Base-by-base conservation (phyloP, 345 rosid species). In the Camelina sativa region DNA sequence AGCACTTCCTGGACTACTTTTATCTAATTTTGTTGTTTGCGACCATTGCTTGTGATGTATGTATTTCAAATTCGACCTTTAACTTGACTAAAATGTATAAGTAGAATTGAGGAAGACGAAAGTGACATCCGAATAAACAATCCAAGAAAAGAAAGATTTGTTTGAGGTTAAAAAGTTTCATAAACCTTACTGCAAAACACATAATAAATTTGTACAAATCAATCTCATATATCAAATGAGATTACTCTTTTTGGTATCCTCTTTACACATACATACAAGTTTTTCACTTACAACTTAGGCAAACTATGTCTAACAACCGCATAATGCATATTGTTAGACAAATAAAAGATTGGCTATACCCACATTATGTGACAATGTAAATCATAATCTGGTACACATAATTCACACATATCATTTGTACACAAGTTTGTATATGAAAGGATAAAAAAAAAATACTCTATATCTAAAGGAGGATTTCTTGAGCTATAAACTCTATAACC, bases 341-440 rank as follows among this genome's bases (percentile, higher is more conserved):
- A 1, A 20, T 10, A 25, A 23, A 16, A 25, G 3, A 23, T 7
- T 37, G 46, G 50, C 7, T 25, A 50, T 19, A 40, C 20, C 30
- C 53, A 51, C 19, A 51, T 38, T 40, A 16, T 51, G 10, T 30
- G 54, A 63, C 53, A 58, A 48, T 38, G 37, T 67, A 50, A 53
- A 53, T 32, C 40, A 68, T 40, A 61, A 60, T 40, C 38, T 51
- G 19, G 47, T 59, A 75, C 11, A 40, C 30, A 52, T 62, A 43
- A 52, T 41, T 41, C 47, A 60, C 56, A 20, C 28, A 52, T 23
- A 62, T 43, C 19, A 52, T 76, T 76, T 69, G 58, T 76, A 68
- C 79, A 76, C 23, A 71, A 38, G n/a, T 11, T 53, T 68, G 48
- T 55, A 28, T 28, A 28, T 3, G 30, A 28, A 20, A 3, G 5